Percentiles rank a stretch among this genome's conserved stretches.
phyloP scores from a whole-genome alignment of 2,329 filamentous ascomycete genomes.

The Apiospora arundinis region DNA sequence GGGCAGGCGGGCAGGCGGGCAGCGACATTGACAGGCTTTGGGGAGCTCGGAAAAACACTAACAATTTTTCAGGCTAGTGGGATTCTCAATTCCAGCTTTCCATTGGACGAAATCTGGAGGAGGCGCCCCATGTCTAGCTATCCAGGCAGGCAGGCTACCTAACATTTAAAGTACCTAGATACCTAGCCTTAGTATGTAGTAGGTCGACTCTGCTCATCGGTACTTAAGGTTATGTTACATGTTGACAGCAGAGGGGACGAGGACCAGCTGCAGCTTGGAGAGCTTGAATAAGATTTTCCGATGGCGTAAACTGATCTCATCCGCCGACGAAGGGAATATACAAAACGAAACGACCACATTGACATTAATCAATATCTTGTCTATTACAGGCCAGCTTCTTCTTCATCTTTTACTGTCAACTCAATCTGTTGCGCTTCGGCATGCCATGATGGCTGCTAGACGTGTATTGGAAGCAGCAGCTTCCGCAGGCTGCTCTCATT shows the following conservation, averaged over 20 bases:
- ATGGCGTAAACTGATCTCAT: not conserved
- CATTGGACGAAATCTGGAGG: not conserved
- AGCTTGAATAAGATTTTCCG: constrained; percentile 15
- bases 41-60: not conserved
- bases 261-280: not conserved
- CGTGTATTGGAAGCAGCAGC: constrained; percentile 33
- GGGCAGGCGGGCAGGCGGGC: too few species aligned
- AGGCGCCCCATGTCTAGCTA: not conserved
- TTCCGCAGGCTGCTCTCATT: constrained; percentile 39
- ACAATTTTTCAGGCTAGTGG: not conserved
- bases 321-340: not conserved
- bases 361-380: not conserved
- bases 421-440: not conserved
- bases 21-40: too few species aligned
- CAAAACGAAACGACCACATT: not conserved
- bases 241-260: not conserved
- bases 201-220: not conserved
- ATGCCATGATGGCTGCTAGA: constrained; percentile 34
- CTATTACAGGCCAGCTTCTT: not conserved
- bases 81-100: not conserved
- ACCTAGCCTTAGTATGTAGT: too few species aligned
- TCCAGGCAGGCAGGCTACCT: too few species aligned
- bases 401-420: not conserved
- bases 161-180: too few species aligned
- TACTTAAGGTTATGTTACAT: too few species aligned